Conservation (phyloP, 306 rosid species). For the Malus orientalis region DNA sequence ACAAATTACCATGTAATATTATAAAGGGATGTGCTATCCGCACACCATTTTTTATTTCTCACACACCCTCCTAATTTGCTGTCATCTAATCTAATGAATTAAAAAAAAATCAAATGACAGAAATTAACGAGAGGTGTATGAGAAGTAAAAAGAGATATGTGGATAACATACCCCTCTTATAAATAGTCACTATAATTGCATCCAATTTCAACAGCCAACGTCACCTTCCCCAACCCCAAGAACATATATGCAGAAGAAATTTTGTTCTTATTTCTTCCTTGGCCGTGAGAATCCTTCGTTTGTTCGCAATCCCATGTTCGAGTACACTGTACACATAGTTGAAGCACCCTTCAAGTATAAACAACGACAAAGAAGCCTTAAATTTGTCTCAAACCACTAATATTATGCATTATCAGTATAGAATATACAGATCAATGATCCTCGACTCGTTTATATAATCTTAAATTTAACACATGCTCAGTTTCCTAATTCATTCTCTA, state of each 20-base stretch:
- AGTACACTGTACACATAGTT: conserved; percentile 4
- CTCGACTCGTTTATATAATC: background rate
- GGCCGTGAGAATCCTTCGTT: conserved; percentile 16
- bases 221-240: background rate
- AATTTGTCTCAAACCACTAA: conserved; percentile 2
- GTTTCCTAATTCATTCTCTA: background rate
- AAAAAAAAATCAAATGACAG: too few species aligned
- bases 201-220: conserved; percentile 1
- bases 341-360: conserved; percentile 16
- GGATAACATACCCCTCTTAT: too few species aligned
- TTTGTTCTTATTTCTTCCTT: background rate
- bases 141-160: too few species aligned
- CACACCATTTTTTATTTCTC: too few species aligned
- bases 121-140: too few species aligned
- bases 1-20: too few species aligned
- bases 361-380: conserved; percentile 9
- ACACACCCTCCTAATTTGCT: too few species aligned
- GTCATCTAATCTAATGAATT: too few species aligned
- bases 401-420: background rate
- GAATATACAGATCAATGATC: background rate
- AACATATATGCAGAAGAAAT: background rate
- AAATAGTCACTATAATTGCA: background rate
- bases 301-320: conserved; percentile 38
- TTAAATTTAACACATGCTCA: background rate
- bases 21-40: background rate